phyloP scores from a whole-genome alignment of 2,329 filamentous ascomycete species.

The Ramularia endophylla region DNA sequence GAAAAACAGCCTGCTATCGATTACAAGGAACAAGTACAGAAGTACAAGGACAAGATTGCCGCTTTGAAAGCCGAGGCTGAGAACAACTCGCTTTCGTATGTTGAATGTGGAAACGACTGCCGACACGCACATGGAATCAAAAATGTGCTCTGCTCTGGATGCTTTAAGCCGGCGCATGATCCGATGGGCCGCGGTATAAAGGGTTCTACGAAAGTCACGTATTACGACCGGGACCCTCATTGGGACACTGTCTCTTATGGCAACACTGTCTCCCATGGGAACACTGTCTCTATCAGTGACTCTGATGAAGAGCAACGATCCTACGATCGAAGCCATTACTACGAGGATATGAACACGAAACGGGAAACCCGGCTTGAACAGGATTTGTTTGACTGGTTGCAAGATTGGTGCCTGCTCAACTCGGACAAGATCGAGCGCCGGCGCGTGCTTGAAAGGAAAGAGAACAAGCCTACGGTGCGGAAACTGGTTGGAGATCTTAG shows the following conservation, averaged over 20 bases:
- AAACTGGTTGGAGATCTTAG: neutral
- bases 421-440: neutral
- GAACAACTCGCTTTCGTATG: constrained; percentile 20
- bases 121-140: neutral
- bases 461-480: neutral
- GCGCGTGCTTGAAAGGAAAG: neutral
- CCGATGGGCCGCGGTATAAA: neutral
- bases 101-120: neutral
- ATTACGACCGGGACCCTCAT: neutral
- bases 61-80: constrained; percentile 1
- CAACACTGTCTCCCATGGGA: too few relatives aligned
- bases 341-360: neutral
- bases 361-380: neutral
- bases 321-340: neutral
- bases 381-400: neutral
- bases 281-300: neutral
- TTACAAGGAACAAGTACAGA: neutral
- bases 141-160: neutral
- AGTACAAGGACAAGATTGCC: neutral
- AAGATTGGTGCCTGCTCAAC: neutral
- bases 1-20: neutral
- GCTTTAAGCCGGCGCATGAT: neutral
- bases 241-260: too few relatives aligned
- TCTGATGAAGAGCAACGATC: neutral
- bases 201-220: neutral